phyloP scores from a whole-genome alignment of 768 basidiomycete genomes.

The Neoboletus brunneissimus region DNA sequence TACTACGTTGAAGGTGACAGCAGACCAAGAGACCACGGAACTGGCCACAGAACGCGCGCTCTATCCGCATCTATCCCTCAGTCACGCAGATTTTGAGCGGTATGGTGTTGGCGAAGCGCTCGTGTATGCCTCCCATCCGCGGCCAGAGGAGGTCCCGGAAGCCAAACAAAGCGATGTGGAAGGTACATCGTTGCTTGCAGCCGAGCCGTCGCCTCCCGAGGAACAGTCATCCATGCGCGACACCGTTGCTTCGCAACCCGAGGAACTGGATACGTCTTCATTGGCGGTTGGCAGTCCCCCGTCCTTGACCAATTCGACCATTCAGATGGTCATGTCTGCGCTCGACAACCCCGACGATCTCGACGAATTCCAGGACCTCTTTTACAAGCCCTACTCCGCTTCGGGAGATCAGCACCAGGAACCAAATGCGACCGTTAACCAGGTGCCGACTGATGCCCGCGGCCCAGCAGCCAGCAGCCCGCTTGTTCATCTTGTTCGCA shows the following conservation, averaged over 20 bases:
- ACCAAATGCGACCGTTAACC: slow-evolving; percentile 2
- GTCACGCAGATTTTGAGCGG: slow-evolving; percentile 38
- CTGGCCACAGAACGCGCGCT: neutral
- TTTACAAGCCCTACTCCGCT: slow-evolving; percentile 49
- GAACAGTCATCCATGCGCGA: slow-evolving; percentile 2
- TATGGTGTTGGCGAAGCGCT: slow-evolving; percentile 66
- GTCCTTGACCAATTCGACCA: slow-evolving; percentile 38
- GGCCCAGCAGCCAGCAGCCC: slow-evolving; percentile 35
- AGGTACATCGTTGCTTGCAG: neutral
- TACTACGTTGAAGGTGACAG: neutral
- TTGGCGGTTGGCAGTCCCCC: slow-evolving; percentile 7
- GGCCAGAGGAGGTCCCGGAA: neutral
- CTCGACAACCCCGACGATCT: slow-evolving; percentile 63
- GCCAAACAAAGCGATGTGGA: neutral
- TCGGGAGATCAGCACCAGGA: slow-evolving; percentile 4
- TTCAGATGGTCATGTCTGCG: slow-evolving; percentile 38
- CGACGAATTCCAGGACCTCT: slow-evolving; percentile 72
- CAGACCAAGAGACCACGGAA: neutral
- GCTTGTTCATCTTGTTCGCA: slow-evolving; percentile 38
- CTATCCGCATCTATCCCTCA: slow-evolving; percentile 27
- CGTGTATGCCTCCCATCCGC: slow-evolving; percentile 39
- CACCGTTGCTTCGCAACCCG: slow-evolving; percentile 31
- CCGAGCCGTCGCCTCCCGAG: neutral
- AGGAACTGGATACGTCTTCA: slow-evolving; percentile 29
- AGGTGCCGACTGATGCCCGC: slow-evolving; percentile 31